A percentile compares a stretch with the other conserved stretches of the same genome.
phyloP scores from a whole-genome alignment of 345 rosid genomes.

The Zanthoxylum bungeanum region DNA sequence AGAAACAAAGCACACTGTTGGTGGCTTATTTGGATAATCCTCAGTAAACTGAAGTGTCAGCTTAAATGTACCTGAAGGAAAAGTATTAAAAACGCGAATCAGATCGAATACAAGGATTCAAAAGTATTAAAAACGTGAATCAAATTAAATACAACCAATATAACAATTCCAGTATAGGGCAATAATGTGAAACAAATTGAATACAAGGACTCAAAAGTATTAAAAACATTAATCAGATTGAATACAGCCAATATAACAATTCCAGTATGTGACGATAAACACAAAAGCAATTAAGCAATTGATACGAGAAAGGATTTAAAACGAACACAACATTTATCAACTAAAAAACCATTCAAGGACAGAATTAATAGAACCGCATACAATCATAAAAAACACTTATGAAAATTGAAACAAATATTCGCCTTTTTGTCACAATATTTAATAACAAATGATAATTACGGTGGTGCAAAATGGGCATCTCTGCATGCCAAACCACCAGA shows the following conservation, averaged over 20 bases:
- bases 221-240: no score
- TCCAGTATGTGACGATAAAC: no score
- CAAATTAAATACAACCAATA: neutral
- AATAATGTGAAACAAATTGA: no score
- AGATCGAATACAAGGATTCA: constrained; percentile 36
- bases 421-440: neutral
- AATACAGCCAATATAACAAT: no score
- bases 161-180: neutral
- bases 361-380: neutral
- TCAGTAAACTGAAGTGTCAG: no score
- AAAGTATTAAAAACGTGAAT: neutral
- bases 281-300: neutral
- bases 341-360: neutral
- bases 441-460: neutral
- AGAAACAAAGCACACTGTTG: no score
- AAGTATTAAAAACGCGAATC: no score
- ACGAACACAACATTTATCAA: neutral
- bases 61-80: constrained; percentile 54
- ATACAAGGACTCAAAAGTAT: no score
- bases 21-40: no score
- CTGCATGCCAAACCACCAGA: no score
- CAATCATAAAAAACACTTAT: neutral
- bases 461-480: no score
- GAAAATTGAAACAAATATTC: neutral
- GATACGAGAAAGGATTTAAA: neutral